Base-by-base conservation (phyloP, 441 rosid genomes). In the Eruca vesicaria region DNA sequence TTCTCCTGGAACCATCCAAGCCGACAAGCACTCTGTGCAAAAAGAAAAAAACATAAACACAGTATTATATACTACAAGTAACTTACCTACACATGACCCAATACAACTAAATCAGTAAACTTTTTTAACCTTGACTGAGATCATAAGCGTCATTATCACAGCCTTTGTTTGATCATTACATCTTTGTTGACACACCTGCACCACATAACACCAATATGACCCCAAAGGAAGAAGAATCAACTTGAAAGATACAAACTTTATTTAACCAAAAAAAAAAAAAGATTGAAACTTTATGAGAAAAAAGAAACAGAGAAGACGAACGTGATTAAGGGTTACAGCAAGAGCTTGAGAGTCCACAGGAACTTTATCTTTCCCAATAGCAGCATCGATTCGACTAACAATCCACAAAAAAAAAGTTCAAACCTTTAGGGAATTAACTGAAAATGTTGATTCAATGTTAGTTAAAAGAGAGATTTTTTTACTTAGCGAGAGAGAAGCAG, bases 401-500 rank as follows among this genome's bases (percentile, higher is more conserved):
- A 20, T 72, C 69, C 66, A 71, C 26, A 72, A 72, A 77, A 72
- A 72, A 77, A 20, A 58, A 32, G 11, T 9, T 16, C 59, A 59
- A 61, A 74, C 56, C 56, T 50, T 18, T 50, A 16, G 3, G 57
- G 16, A 16, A 63, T 53, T 26, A 9, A 43, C 59, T 18, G 35
- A 23, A 41, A 56, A 65, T 19, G 61, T 31, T 14, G 56, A 71
- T 21, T 38, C 48, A 38, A 38, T n/a, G 14, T 36, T 36, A 36
- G 14, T 36, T 9, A 38, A 10, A 12, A 38, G 45, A 38, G 48
- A 38, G 21, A 61, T 20, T 48, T 63, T 23, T 48, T 63, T 38
- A 87, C 99, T 93, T 86, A 19, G 99, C 86, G 48, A 95, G 94
- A 62, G 86, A 72, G 78, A 90, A 85, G 73, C 92, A 89, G 61